Evolutionary conservation across 345 rosid genomes (phyloP).

Genomic region (Ceriops tagal): DNA sequence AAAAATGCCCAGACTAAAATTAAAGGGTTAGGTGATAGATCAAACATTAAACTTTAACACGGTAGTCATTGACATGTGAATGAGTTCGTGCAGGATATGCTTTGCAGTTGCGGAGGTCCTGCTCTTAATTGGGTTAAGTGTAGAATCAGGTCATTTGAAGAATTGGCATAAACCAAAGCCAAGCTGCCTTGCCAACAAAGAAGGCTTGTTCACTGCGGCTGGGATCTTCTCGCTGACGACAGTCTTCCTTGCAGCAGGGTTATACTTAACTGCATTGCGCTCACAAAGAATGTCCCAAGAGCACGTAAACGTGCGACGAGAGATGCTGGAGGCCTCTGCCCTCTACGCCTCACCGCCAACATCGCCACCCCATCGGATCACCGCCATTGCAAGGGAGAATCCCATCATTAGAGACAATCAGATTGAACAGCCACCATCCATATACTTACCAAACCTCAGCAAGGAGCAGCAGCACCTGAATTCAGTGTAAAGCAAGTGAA

Average conservation of each 20-base stretch:
- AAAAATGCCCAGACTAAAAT: too few species aligned
- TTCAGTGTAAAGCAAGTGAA: slow-evolving; percentile 18
- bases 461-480: slow-evolving; percentile 20
- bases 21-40: too few species aligned
- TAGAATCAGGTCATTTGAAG: slow-evolving; percentile 86
- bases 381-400: slow-evolving; percentile 55
- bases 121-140: slow-evolving; percentile 65
- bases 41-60: not conserved
- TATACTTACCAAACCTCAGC: slow-evolving; percentile 17
- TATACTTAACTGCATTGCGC: slow-evolving; percentile 72
- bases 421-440: slow-evolving; percentile 13
- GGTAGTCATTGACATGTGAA: not conserved
- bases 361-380: slow-evolving; percentile 42
- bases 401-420: slow-evolving; percentile 38
- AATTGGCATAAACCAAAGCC: slow-evolving; percentile 74
- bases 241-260: slow-evolving; percentile 60
- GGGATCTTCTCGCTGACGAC: slow-evolving; percentile 65
- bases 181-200: slow-evolving; percentile 51
- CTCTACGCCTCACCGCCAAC: slow-evolving; percentile 62
- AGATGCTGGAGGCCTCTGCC: slow-evolving; percentile 51
- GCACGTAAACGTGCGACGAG: slow-evolving; percentile 43
- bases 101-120: slow-evolving; percentile 77
- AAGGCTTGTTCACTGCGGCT: slow-evolving; percentile 82
- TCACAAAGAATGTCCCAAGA: slow-evolving; percentile 52
- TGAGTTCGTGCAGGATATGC: slow-evolving; percentile 45